phyloP scores from a whole-genome alignment of 2,329 filamentous ascomycete species.

The Pezicula radicicola region DNA sequence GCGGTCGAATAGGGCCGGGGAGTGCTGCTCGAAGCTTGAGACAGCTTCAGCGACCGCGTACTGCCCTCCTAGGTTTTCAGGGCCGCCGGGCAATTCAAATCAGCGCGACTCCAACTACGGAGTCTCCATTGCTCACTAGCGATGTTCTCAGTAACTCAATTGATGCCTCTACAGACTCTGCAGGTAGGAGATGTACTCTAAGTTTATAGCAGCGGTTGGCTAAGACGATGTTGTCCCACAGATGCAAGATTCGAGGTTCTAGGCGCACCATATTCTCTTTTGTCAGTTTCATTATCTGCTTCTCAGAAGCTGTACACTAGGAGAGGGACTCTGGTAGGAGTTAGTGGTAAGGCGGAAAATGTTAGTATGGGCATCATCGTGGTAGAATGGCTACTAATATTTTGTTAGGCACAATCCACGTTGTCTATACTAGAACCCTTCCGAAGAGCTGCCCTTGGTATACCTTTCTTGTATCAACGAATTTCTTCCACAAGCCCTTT shows the following conservation, averaged over 20 bases:
- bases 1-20: slow-evolving; percentile 22
- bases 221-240: slow-evolving; percentile 33
- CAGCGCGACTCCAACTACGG: slow-evolving; percentile 56
- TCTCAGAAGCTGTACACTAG: slow-evolving; percentile 93
- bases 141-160: slow-evolving; percentile 54
- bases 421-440: slow-evolving; percentile 84
- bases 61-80: not conserved
- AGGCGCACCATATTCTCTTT: slow-evolving; percentile 85
- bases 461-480: slow-evolving; percentile 93
- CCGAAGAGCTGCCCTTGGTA: slow-evolving; percentile 73
- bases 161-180: slow-evolving; percentile 31
- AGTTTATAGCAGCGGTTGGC: not conserved
- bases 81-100: slow-evolving; percentile 59
- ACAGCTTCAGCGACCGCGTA: slow-evolving; percentile 15
- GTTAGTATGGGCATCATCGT: slow-evolving; percentile 42
- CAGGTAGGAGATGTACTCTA: slow-evolving; percentile 12
- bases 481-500: slow-evolving; percentile 85
- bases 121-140: slow-evolving; percentile 44
- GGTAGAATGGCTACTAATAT: slow-evolving; percentile 4
- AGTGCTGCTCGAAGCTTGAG: slow-evolving; percentile 21
- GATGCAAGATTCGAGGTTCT: slow-evolving; percentile 95
- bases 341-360: slow-evolving; percentile 89
- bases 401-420: slow-evolving; percentile 74
- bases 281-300: slow-evolving; percentile 88
- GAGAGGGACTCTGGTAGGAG: slow-evolving; percentile 83